Conservation (phyloP, 169 alveolate species). For the Eimeria maxima region DNA sequence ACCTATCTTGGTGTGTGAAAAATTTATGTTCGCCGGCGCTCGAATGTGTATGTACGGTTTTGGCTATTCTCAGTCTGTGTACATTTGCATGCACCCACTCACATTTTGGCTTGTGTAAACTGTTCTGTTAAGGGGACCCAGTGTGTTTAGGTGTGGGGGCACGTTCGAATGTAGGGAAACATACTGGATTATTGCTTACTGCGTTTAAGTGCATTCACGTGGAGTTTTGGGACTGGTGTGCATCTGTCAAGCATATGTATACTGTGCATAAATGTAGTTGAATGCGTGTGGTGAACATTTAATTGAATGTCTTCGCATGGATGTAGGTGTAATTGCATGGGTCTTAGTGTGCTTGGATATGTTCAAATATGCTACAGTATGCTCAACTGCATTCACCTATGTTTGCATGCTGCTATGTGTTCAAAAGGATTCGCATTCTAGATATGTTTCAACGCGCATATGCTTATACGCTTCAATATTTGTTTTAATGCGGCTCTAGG, state of each 20-base stretch:
- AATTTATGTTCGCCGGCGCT: neutral
- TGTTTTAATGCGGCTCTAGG: constrained; percentile 7
- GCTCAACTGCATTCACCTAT: neutral
- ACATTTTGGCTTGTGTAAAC: neutral
- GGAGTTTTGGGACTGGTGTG: neutral
- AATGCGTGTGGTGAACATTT: neutral
- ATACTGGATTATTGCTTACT: neutral
- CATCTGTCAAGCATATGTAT: neutral
- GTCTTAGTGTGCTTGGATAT: neutral
- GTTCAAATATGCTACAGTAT: neutral
- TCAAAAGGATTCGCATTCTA: too few relatives aligned
- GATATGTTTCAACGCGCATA: neutral
- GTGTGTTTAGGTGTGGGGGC: neutral
- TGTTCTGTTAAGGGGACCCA: neutral
- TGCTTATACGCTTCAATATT: neutral
- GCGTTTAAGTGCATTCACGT: neutral
- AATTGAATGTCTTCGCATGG: neutral
- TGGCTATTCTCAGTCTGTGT: neutral
- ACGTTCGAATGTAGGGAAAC: neutral
- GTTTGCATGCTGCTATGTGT: too few relatives aligned
- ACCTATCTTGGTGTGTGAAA: neutral
- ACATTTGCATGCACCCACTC: neutral
- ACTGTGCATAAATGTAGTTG: neutral
- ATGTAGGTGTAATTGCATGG: neutral
- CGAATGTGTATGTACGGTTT: neutral